phyloP scores from a whole-genome alignment of 2,329 filamentous ascomycete species.

The Arthrobotrys sphaeroides region DNA sequence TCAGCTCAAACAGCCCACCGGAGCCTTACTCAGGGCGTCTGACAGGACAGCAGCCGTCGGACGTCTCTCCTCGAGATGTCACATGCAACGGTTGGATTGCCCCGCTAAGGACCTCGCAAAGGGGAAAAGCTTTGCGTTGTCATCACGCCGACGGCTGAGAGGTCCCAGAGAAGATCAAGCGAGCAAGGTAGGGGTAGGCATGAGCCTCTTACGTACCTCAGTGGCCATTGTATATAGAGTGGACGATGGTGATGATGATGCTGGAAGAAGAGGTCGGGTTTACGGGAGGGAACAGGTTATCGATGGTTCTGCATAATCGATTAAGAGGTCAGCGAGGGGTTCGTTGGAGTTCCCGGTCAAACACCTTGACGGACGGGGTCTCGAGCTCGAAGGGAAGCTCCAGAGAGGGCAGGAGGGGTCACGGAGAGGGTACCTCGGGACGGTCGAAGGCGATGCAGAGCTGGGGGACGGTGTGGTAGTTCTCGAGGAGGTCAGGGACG shows the following conservation, averaged over 20 bases:
- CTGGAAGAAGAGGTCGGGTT: too few species aligned
- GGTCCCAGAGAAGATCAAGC: neutral
- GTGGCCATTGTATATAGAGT: constrained; percentile 45
- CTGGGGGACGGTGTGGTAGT: neutral
- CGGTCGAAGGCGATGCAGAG: constrained; percentile 8
- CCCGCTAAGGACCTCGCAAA: constrained; percentile 17
- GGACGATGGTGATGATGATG: constrained; percentile 5
- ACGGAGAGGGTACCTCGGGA: constrained; percentile 24
- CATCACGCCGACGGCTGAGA: constrained; percentile 7
- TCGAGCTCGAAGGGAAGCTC: constrained; percentile 26
- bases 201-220: constrained; percentile 38
- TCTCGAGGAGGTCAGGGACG: neutral
- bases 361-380: constrained; percentile 26
- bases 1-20: constrained; percentile 1
- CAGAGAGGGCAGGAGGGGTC: constrained; percentile 7
- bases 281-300: constrained; percentile 30
- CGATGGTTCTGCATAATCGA: constrained; percentile 53
- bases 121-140: constrained; percentile 36
- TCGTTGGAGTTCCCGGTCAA: constrained; percentile 47
- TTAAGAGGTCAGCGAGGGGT: constrained; percentile 53
- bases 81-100: constrained; percentile 48
- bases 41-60: neutral
- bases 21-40: neutral
- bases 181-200: neutral
- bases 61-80: constrained; percentile 33